These are phyloP conservation scores for Tulasnella sp. DNA, from an alignment of 768 basidiomycete genomes.

Conservation along the genomic window DNA sequence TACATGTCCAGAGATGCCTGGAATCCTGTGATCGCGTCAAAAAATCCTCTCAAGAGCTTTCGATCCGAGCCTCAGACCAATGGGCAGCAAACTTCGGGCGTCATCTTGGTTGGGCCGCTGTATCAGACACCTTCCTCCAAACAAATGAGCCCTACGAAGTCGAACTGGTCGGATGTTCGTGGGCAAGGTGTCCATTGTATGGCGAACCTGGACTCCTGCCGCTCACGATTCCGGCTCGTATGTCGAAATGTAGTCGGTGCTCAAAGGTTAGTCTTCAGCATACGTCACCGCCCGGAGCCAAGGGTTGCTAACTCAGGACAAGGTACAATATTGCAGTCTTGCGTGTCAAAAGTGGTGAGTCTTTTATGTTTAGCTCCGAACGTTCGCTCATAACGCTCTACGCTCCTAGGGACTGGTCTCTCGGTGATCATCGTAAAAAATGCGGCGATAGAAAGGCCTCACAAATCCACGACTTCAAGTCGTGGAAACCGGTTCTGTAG, in stretches of 20 bases:
- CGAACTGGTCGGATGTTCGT: neutral
- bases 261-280: neutral
- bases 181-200: neutral
- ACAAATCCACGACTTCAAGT: neutral
- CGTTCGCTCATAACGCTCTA: neutral
- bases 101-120: neutral
- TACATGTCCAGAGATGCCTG: neutral
- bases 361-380: neutral
- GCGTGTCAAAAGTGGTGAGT: neutral
- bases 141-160: neutral
- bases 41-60: neutral
- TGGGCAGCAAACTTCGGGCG: neutral
- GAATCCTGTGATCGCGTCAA: neutral
- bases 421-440: neutral
- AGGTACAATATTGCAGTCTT: neutral
- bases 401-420: neutral
- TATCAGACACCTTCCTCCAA: no score
- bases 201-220: neutral
- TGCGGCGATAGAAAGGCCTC: neutral
- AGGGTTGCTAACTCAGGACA: neutral
- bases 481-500: neutral
- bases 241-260: neutral
- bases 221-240: neutral
- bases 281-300: neutral
- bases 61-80: neutral